Evolutionary conservation across 495 filamentous ascomycete species (phyloP).

Genomic region (Terfezia boudieri): DNA sequence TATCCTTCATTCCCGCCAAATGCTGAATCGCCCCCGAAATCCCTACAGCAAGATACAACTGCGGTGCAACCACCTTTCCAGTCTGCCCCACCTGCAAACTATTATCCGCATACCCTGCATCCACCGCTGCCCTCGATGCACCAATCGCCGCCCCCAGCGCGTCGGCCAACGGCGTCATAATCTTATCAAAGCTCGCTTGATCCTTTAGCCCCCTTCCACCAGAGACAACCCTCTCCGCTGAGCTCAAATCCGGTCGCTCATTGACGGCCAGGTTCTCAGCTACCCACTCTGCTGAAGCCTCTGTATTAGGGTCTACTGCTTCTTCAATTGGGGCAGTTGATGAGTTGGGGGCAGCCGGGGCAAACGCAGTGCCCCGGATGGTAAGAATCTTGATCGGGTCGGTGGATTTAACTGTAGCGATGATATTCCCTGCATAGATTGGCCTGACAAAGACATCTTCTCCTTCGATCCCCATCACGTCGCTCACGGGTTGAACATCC

Average conservation of each 20-base stretch:
- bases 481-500: conserved; percentile 79
- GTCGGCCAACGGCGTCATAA: conserved; percentile 83
- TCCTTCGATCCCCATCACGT: conserved; percentile 65
- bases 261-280: conserved; percentile 83
- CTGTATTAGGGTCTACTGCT: conserved; percentile 45
- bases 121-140: conserved; percentile 82
- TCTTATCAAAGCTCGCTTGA: conserved; percentile 81
- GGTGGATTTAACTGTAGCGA: conserved; percentile 82
- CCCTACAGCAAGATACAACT: conserved; percentile 84
- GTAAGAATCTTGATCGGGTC: conserved; percentile 78
- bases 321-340: conserved; percentile 35
- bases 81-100: conserved; percentile 95
- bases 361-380: conserved; percentile 78
- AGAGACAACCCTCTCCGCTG: conserved; percentile 70
- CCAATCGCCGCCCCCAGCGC: conserved; percentile 81
- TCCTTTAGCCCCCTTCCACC: conserved; percentile 89
- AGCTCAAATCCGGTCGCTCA: conserved; percentile 85
- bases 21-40: conserved; percentile 97
- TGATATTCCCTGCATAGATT: conserved; percentile 94
- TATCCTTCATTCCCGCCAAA: conserved; percentile 98
- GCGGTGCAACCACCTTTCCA: conserved; percentile 90
- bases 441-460: conserved; percentile 92
- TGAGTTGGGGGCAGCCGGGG: conserved; percentile 30
- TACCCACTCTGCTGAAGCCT: conserved; percentile 60
- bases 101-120: conserved; percentile 98